These are phyloP conservation scores for Glaciozyma martinii DNA, from an alignment of 768 basidiomycete genomes.

Conservation along the genomic window DNA sequence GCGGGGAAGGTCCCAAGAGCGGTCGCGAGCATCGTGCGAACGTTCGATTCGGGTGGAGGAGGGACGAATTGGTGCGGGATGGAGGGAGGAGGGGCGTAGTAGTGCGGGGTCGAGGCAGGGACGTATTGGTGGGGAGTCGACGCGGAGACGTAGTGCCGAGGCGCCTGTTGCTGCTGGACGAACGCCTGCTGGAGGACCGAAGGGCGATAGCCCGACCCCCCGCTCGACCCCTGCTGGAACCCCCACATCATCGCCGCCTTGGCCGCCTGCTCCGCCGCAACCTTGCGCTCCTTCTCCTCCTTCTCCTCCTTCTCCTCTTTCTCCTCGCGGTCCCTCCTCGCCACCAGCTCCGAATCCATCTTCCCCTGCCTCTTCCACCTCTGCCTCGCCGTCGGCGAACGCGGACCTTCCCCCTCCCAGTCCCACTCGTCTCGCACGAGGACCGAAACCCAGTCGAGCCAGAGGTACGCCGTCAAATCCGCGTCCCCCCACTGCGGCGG, in stretches of 20 bases:
- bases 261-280: not conserved
- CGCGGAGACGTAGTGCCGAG: not conserved
- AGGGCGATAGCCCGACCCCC: too few relatives aligned
- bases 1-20: too few relatives aligned
- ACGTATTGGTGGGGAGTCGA: not conserved
- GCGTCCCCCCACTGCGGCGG: not conserved
- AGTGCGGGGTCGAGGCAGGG: not conserved
- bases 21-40: too few relatives aligned
- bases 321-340: not conserved
- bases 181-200: too few relatives aligned
- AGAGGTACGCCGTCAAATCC: conserved; percentile 7
- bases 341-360: not conserved
- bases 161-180: too few relatives aligned
- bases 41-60: not conserved
- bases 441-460: conserved; percentile 27
- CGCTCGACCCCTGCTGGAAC: not conserved
- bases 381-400: not conserved
- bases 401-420: conserved; percentile 15
- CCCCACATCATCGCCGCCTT: not conserved
- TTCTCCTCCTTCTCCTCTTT: not conserved
- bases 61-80: not conserved
- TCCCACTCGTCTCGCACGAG: conserved; percentile 13
- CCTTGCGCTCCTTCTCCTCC: not conserved
- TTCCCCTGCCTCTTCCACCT: conserved; percentile 14
- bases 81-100: not conserved